A percentile compares a stretch with the other conserved stretches of the same genome.
Conservation (phyloP, 176 grass and related monocot species). For the Triticum dicoccoides region DNA sequence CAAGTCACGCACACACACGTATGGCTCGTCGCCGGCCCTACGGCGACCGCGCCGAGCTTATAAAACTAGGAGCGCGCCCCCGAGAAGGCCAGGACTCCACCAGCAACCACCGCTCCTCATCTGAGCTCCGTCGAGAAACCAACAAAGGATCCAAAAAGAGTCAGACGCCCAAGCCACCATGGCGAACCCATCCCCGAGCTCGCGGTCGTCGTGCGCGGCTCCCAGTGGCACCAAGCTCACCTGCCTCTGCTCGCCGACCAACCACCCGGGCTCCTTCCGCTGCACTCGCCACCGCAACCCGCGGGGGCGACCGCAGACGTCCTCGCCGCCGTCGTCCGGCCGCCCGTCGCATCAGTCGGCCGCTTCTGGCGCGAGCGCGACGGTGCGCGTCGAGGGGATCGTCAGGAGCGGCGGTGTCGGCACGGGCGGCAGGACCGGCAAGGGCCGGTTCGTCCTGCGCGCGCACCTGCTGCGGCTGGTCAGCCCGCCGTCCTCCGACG, state of each 20-base stretch:
- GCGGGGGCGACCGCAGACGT: not conserved
- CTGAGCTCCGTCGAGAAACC: not conserved
- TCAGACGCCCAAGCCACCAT: slow-evolving; percentile 13
- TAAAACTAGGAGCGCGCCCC: slow-evolving; percentile 12
- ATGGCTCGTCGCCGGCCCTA: no score
- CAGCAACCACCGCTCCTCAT: not conserved
- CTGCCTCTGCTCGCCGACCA: slow-evolving; percentile 75
- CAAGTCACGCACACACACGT: no score
- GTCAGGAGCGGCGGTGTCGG: no score
- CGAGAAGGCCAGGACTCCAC: not conserved
- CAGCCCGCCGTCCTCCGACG: slow-evolving; percentile 34
- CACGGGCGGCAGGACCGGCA: not conserved
- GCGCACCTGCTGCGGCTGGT: slow-evolving; percentile 56
- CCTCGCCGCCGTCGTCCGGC: not conserved
- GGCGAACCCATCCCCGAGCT: slow-evolving; percentile 9
- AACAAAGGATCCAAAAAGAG: not conserved
- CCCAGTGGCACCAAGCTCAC: not conserved
- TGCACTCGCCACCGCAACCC: slow-evolving; percentile 58
- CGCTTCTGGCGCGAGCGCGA: not conserved
- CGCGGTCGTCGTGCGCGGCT: not conserved
- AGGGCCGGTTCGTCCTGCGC: slow-evolving; percentile 51
- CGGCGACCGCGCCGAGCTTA: not conserved
- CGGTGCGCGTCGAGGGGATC: not conserved
- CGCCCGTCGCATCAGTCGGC: not conserved
- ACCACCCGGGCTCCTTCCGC: slow-evolving; percentile 79